Percentiles rank a stretch among this genome's conserved stretches.
These are phyloP conservation scores for Chlamydomonas sp. DNA, from an alignment of 139 green algal species.

Conservation along the genomic window DNA sequence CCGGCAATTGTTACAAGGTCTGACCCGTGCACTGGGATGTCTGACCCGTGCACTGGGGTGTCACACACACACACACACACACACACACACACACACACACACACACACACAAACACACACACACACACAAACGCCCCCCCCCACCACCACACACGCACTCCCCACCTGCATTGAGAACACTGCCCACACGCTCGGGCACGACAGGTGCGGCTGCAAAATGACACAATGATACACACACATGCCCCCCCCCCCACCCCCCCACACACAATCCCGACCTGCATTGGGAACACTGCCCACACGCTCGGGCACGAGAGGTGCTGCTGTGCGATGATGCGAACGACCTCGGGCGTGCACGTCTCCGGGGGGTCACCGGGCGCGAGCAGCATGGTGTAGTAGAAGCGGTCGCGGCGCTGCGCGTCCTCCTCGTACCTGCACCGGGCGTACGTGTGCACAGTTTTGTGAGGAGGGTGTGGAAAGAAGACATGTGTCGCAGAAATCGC, in stretches of 20 bases:
- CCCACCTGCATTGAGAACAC: constrained; percentile 84
- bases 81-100: too few species aligned
- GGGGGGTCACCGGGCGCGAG: constrained; percentile 28
- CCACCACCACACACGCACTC: neutral
- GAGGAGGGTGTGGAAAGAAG: too few species aligned
- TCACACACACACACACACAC: too few species aligned
- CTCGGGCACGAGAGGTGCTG: constrained; percentile 77
- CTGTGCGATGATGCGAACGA: constrained; percentile 70
- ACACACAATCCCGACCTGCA: constrained; percentile 55
- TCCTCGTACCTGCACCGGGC: constrained; percentile 73
- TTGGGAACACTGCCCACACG: constrained; percentile 77
- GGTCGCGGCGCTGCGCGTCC: constrained; percentile 57
- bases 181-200: constrained; percentile 60
- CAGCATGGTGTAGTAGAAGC: constrained; percentile 65
- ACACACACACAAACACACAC: neutral
- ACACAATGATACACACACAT: neutral
- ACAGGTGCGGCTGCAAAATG: constrained; percentile 68
- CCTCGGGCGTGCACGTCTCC: constrained; percentile 59
- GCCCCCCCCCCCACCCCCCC: neutral
- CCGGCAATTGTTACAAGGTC: too few species aligned
- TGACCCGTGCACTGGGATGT: too few species aligned
- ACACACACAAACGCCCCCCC: neutral
- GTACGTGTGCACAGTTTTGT: too few species aligned
- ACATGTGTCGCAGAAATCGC: too few species aligned
- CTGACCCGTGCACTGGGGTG: too few species aligned